Percentiles rank a stretch among this genome's conserved stretches.
These are phyloP conservation scores for Scedosporium boydii DNA, from an alignment of 2,329 filamentous ascomycete species.

Conservation along the genomic window DNA sequence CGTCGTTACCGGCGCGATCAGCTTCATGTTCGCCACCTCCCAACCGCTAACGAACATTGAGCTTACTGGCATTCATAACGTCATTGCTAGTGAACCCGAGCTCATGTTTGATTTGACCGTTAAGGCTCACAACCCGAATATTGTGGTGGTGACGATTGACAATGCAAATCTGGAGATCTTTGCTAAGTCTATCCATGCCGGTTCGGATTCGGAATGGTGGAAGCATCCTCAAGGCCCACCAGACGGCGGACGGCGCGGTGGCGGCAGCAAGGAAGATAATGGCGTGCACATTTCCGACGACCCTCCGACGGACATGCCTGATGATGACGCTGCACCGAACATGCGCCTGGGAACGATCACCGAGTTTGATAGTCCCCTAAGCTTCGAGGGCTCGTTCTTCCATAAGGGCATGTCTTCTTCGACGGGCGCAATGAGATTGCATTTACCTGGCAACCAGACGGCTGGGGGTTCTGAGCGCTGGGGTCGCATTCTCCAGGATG, in stretches of 20 bases:
- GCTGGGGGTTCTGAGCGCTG: slow-evolving; percentile 77
- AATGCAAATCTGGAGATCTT: slow-evolving; percentile 88
- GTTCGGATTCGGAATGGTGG: slow-evolving; percentile 56
- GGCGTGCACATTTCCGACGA: slow-evolving; percentile 20
- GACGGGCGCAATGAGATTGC: slow-evolving; percentile 72
- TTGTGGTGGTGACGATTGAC: slow-evolving; percentile 77
- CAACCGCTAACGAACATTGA: slow-evolving; percentile 74
- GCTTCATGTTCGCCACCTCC: slow-evolving; percentile 84
- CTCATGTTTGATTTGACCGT: slow-evolving; percentile 90
- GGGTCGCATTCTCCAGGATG: slow-evolving; percentile 83
- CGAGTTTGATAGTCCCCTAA: slow-evolving; percentile 77
- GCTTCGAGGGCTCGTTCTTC: slow-evolving; percentile 85
- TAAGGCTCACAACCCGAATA: slow-evolving; percentile 82
- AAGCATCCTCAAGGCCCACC: slow-evolving; percentile 21
- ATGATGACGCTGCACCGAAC: slow-evolving; percentile 63
- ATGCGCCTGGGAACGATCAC: slow-evolving; percentile 87
- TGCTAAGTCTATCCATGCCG: slow-evolving; percentile 84
- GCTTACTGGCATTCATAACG: slow-evolving; percentile 74
- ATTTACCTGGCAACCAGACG: slow-evolving; percentile 79
- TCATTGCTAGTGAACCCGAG: slow-evolving; percentile 88
- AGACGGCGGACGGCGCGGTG: not conserved
- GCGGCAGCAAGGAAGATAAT: slow-evolving; percentile 4
- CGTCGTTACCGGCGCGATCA: slow-evolving; percentile 74
- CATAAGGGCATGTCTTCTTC: slow-evolving; percentile 63
- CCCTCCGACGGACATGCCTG: slow-evolving; percentile 45